These are phyloP conservation scores for Aristolochia contorta DNA, from an alignment of 164 flowering plant species.

Conservation along the genomic window DNA sequence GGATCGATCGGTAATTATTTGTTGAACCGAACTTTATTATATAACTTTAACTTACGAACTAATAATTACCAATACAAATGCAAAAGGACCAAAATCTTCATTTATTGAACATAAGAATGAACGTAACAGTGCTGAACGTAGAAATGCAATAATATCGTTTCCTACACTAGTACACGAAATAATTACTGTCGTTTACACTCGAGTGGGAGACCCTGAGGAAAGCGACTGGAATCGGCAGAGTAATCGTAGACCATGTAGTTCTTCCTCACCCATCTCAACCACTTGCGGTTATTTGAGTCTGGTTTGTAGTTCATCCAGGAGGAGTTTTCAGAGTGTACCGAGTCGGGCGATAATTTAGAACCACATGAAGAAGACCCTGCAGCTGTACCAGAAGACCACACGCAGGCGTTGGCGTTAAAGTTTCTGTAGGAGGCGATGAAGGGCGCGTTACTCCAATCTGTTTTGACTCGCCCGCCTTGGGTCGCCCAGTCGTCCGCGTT, in stretches of 20 bases:
- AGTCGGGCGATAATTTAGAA: constrained; percentile 6
- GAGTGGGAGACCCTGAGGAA: constrained; percentile 24
- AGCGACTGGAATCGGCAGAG: constrained; percentile 27
- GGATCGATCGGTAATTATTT: too few species aligned
- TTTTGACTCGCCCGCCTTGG: constrained; percentile 4
- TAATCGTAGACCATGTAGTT: constrained; percentile 33
- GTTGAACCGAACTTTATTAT: too few species aligned
- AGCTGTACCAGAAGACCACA: constrained; percentile 6
- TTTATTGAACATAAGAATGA: too few species aligned
- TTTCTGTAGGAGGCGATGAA: constrained; percentile 3
- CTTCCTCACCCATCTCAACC: constrained; percentile 23
- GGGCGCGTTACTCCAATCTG: constrained; percentile 4
- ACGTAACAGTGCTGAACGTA: too few species aligned
- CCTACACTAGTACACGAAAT: too few species aligned
- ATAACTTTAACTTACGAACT: too few species aligned
- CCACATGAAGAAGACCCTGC: too few species aligned
- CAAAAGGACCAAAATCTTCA: too few species aligned
- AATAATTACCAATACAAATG: too few species aligned
- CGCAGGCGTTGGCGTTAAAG: constrained; percentile 4
- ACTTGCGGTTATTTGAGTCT: constrained; percentile 14
- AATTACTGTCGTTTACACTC: constrained; percentile 12
- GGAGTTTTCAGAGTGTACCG: not conserved
- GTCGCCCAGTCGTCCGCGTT: constrained; percentile 8
- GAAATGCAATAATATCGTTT: too few species aligned
- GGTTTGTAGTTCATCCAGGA: constrained; percentile 14